Evolutionary conservation across 352 stramenopile species (phyloP).

Genomic region (Globisporangium takayamanum): DNA sequence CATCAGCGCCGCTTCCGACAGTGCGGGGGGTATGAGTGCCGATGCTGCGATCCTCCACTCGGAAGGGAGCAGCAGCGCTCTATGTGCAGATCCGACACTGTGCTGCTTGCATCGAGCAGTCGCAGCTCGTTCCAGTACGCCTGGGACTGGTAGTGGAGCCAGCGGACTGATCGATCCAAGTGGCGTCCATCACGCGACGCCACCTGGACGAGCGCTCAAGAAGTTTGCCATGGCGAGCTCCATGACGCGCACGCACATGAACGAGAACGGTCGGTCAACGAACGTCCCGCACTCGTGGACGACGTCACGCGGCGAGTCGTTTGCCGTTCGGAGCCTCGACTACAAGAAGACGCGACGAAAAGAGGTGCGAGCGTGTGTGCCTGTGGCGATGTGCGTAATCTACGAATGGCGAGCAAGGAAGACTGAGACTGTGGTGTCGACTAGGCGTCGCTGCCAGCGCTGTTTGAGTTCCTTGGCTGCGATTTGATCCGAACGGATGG

Average conservation of each 20-base stretch:
- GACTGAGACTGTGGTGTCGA: background rate
- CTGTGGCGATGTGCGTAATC: background rate
- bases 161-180: background rate
- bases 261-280: conserved; percentile 35
- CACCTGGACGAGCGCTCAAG: conserved; percentile 14
- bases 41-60: conserved; percentile 15
- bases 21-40: background rate
- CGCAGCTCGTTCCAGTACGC: background rate
- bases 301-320: conserved; percentile 46
- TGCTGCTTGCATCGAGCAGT: conserved; percentile 49
- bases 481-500: conserved; percentile 61
- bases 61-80: conserved; percentile 23
- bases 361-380: conserved; percentile 25
- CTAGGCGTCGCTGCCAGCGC: conserved; percentile 41
- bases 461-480: conserved; percentile 77
- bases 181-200: background rate
- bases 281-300: conserved; percentile 54
- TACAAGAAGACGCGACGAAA: conserved; percentile 84
- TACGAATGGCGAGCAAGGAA: background rate
- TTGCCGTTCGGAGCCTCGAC: conserved; percentile 60
- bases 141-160: background rate
- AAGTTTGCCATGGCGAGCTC: conserved; percentile 55
- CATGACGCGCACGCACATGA: conserved; percentile 44
- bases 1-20: background rate
- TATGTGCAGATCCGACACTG: conserved; percentile 22